Conservation (phyloP, 2,329 filamentous ascomycete species). For the Sporothrix sp. region DNA sequence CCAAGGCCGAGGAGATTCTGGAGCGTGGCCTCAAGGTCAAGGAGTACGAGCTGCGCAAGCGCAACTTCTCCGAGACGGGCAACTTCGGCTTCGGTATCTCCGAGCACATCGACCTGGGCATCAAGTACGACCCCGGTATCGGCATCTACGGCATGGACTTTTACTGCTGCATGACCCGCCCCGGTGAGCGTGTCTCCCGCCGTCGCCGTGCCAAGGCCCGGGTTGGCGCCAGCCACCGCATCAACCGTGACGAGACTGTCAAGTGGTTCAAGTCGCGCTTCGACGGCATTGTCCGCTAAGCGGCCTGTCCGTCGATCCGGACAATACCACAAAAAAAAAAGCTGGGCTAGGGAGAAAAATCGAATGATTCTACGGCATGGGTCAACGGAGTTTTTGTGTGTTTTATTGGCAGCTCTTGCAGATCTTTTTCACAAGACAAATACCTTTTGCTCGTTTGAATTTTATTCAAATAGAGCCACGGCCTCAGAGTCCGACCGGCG, state of each 20-base stretch:
- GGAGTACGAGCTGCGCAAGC: conserved; percentile 99
- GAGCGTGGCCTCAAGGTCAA: conserved; percentile 99
- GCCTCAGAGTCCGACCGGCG: conserved; percentile 67
- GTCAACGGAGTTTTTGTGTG: conserved; percentile 9
- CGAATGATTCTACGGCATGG: conserved; percentile 9
- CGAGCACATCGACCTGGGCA: conserved; percentile 99
- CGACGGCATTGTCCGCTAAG: conserved; percentile 98
- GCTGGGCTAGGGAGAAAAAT: conserved; percentile 3
- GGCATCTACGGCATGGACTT: conserved; percentile 99
- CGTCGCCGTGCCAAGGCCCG: conserved; percentile 80
- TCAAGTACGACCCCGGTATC: conserved; percentile 98
- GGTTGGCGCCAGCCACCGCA: conserved; percentile 82
- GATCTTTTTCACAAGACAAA: no score
- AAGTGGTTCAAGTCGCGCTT: conserved; percentile 91
- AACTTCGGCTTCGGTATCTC: conserved; percentile 99
- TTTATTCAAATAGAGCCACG: conserved; percentile 49
- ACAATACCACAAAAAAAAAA: conserved; percentile 20
- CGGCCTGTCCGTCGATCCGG: no score
- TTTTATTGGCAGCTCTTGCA: no score
- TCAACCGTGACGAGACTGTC: conserved; percentile 90
- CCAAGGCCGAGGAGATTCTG: conserved; percentile 95
- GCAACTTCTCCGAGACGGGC: conserved; percentile 99
- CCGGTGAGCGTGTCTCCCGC: conserved; percentile 94
- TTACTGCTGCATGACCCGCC: conserved; percentile 99
- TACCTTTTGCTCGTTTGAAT: conserved; percentile 48